Conservation (phyloP, 305 asterid species). For the Fraxinus velutina region DNA sequence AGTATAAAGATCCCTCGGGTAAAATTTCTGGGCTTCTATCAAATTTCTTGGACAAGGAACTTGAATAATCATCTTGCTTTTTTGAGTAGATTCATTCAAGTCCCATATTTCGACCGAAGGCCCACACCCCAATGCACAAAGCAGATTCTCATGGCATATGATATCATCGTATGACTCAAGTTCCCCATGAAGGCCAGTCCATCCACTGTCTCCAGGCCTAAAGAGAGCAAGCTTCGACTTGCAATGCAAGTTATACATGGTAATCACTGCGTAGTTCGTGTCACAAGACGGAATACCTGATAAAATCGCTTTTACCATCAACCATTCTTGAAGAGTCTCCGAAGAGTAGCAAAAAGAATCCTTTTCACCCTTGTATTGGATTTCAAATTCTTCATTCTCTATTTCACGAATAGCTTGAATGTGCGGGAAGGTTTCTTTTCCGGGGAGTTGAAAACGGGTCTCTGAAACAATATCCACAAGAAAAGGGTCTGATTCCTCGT, state of each 20-base stretch:
- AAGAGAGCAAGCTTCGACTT: conserved; percentile 14
- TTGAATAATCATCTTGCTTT: not conserved
- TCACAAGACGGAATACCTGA: conserved; percentile 9
- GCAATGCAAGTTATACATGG: not conserved
- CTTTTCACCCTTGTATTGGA: not conserved
- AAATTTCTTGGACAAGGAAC: conserved; percentile 13
- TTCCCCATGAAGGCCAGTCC: not conserved
- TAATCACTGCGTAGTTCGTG: not conserved
- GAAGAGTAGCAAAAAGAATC: not conserved
- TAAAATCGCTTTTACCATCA: not conserved
- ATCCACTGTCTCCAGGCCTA: conserved; percentile 11
- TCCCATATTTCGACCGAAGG: conserved; percentile 27
- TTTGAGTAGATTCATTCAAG: not conserved
- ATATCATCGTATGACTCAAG: conserved; percentile 20
- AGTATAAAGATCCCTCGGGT: conserved; percentile 15
- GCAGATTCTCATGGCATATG: not conserved
- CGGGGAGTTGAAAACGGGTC: conserved; percentile 24
- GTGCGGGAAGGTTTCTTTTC: not conserved
- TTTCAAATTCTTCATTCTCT: not conserved
- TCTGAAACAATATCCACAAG: conserved; percentile 18
- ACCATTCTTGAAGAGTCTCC: not conserved
- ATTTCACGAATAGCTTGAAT: not conserved
- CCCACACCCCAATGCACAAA: conserved; percentile 13
- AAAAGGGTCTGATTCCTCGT: not conserved
- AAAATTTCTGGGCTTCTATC: not conserved